Base-by-base conservation (phyloP, 2,329 filamentous ascomycete genomes). In the Emericellopsis atlantica region DNA sequence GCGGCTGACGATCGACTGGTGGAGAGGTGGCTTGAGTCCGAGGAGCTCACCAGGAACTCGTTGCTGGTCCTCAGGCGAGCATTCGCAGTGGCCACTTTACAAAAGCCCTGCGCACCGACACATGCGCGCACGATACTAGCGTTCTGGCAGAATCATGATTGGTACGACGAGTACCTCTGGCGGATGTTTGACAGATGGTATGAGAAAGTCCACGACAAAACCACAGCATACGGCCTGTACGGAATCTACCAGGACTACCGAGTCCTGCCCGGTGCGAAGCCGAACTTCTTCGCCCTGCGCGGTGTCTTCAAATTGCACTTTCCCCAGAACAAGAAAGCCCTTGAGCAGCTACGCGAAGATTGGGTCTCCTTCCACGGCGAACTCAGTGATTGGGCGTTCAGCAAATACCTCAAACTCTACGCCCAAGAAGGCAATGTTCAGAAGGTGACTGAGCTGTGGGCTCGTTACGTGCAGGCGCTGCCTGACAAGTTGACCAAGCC, bases 341-440 rank as follows among this genome's bases (percentile, higher is more conserved):
- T 75, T 39, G 64, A 72, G 40, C 53, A 62, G 36, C 49, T 76
- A 2, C 64, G 67, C 46, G 51, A 60, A 9, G 73, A 77, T 47
- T 76, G 69, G 66, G 55, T 66, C 41, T 54, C 45, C 22, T 55
- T 58, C 23, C 59, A 64, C 41, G 58, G 55, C 2, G 54, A 48
- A 2, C 56, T 73, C 29, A 61, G 65, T 34, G 51, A 55, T 41
- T 62, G 62, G 53, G 69, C 61, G 0, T 76, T 65, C 44, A 62
- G 66, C 43, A 69, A 61, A 47, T 72, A 62, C 44, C 55, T 76
- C 40, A 60, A 57, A 4, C 69, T 72, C 34, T 69, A 74, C 45
- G 68, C 71, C 12, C 45, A 51, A 7, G 54, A 56, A 5, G 72
- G 72, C 14, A 65, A 76, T 48, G 56, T 67, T n/a, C 52, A 54